Base-by-base conservation (phyloP, 139 green algal species). In the Bryopsis sp. region DNA sequence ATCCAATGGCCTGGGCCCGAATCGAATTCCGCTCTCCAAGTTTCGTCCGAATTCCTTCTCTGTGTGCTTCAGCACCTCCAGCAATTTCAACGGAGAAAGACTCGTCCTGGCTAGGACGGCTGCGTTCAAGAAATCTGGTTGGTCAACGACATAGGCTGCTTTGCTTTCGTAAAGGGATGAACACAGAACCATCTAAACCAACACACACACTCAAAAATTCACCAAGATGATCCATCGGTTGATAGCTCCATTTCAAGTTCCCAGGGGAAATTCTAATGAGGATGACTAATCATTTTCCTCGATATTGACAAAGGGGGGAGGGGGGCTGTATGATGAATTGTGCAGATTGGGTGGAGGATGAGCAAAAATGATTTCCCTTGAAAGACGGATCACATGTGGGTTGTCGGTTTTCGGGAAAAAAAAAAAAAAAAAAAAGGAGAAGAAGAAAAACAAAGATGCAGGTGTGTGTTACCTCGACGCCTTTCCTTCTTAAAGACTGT, bases 1-100 rank as follows among this genome's bases (percentile, higher is more conserved):
- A 73, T 99, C 94, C n/a, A 99, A 79, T 0, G 88, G 86, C 1
- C 94, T 76, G 0, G 94, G 94, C 0, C 94, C 94, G 63, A 74
- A 95, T 15, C 90, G 74, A 34, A 73, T 46, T 58, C 78, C 76
- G 19, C 50, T 36, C 1, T 32, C 47, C 24, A 84, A 38, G 39
- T 90, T 74, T 1, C 90, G 78, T 0, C 90, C 89, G 15, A 82
- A 57, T 47, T 76, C 68, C 37, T 78, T 75, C 79, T 97, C 90
- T 15, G 96, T 74, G 11, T 72, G 22, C 74, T 97, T 96, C 1
- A 94, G 50, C 35, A 67, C 58, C 35, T 64, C n/a, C 36, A 90
- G 76, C 57, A 92, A 75, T 24, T 85, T 54, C 0, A 79, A 60
- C 0, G 88, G 85, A 15, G 66, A 32, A 50, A 92, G 77, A n/a